These are phyloP conservation scores for Lepidopterella palustris DNA, from an alignment of 495 filamentous ascomycete species.

Conservation along the genomic window DNA sequence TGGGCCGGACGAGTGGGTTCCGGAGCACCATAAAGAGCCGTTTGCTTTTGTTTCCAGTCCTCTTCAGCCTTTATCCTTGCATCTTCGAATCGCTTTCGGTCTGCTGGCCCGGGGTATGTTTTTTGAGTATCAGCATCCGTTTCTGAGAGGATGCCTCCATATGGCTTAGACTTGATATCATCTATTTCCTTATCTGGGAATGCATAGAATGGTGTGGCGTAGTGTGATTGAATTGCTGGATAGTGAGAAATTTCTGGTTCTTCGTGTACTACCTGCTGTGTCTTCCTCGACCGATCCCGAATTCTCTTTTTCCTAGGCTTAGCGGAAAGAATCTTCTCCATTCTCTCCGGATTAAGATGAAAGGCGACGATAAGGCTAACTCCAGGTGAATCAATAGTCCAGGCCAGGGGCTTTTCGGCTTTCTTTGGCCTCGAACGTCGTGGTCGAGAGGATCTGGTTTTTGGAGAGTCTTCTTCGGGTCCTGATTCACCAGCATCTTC, in stretches of 20 bases:
- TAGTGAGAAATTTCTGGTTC: conserved; percentile 33
- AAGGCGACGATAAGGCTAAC: conserved; percentile 53
- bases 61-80: conserved; percentile 86
- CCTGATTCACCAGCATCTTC: conserved; percentile 22
- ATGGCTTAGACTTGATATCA: conserved; percentile 85
- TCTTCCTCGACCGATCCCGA: conserved; percentile 36
- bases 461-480: conserved; percentile 18
- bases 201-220: conserved; percentile 66
- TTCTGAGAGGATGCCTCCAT: conserved; percentile 87
- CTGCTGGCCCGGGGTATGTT: conserved; percentile 70
- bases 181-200: conserved; percentile 83
- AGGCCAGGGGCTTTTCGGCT: conserved; percentile 30
- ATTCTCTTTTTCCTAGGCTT: conserved; percentile 46
- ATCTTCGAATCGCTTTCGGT: conserved; percentile 78
- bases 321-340: conserved; percentile 52
- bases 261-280: conserved; percentile 24
- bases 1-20: conserved; percentile 47
- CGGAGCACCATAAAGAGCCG: conserved; percentile 35
- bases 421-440: conserved; percentile 23
- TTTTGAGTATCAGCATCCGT: conserved; percentile 84
- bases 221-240: conserved; percentile 53
- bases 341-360: conserved; percentile 51
- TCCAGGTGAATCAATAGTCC: conserved; percentile 29
- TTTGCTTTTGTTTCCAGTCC: conserved; percentile 68
- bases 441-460: conserved; percentile 33